Conservation (phyloP, 192 early-diverging fungal species). For the Entomortierella parvispora region DNA sequence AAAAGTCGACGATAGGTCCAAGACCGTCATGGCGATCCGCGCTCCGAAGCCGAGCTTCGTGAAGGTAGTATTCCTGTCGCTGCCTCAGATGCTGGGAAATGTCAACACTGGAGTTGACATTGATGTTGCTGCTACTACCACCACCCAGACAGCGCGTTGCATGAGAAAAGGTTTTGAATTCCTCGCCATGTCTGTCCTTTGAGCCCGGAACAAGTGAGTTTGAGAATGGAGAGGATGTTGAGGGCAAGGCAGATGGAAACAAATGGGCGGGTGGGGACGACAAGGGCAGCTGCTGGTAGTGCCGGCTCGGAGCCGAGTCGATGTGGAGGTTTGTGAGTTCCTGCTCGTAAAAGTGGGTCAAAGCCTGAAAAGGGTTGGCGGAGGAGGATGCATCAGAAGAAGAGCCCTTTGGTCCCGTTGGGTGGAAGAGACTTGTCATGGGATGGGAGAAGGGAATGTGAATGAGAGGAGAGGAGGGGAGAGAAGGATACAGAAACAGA, state of each 20-base stretch:
- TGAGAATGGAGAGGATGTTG: background rate
- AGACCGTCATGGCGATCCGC: slow-evolving; percentile 36
- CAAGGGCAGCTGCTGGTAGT: slow-evolving; percentile 3
- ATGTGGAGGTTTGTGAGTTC: slow-evolving; percentile 27
- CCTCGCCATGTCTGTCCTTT: slow-evolving; percentile 14
- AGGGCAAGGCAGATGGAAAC: background rate
- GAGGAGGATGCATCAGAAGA: slow-evolving; percentile 22
- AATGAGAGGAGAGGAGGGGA: background rate
- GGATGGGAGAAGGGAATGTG: background rate
- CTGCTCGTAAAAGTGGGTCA: slow-evolving; percentile 48
- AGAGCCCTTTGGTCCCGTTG: slow-evolving; percentile 20
- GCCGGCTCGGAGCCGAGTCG: slow-evolving; percentile 18
- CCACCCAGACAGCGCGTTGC: background rate
- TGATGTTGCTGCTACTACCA: background rate
- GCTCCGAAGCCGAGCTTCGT: slow-evolving; percentile 25
- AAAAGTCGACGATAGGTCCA: slow-evolving; percentile 41
- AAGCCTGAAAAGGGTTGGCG: slow-evolving; percentile 30
- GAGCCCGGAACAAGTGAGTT: background rate
- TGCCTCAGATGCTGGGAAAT: slow-evolving; percentile 28
- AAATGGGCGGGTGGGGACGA: background rate
- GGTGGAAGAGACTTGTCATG: slow-evolving; percentile 36
- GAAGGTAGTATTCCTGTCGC: slow-evolving; percentile 41
- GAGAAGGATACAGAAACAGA: background rate
- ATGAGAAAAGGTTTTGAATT: slow-evolving; percentile 20
- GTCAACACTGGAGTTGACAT: background rate